These are phyloP conservation scores for Onygenales sp. DNA, from an alignment of 2,329 filamentous ascomycete species.

Conservation along the genomic window DNA sequence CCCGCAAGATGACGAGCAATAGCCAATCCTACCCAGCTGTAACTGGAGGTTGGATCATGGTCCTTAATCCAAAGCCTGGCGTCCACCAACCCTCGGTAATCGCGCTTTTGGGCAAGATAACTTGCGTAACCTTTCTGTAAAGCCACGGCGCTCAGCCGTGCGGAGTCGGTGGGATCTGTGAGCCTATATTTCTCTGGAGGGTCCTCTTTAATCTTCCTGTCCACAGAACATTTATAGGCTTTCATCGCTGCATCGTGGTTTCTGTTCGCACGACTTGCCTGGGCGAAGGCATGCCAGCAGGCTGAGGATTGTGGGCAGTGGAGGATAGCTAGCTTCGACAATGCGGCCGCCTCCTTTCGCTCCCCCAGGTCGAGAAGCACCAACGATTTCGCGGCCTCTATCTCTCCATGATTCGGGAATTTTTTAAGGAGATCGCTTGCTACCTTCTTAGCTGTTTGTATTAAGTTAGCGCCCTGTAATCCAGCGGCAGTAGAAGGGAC, in stretches of 20 bases:
- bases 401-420: slow-evolving; percentile 92
- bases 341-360: slow-evolving; percentile 83
- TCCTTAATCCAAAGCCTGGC: slow-evolving; percentile 46
- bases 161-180: slow-evolving; percentile 89
- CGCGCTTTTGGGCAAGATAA: slow-evolving; percentile 69
- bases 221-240: slow-evolving; percentile 89
- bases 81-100: slow-evolving; percentile 87
- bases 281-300: slow-evolving; percentile 97
- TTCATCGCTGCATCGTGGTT: slow-evolving; percentile 99
- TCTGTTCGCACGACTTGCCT: slow-evolving; percentile 87
- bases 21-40: slow-evolving; percentile 96
- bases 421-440: slow-evolving; percentile 96
- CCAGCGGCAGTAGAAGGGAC: not conserved
- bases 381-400: slow-evolving; percentile 96
- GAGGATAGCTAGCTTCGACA: slow-evolving; percentile 85
- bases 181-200: slow-evolving; percentile 37
- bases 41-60: slow-evolving; percentile 78
- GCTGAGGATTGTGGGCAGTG: slow-evolving; percentile 99
- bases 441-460: slow-evolving; percentile 65
- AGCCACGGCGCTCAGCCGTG: slow-evolving; percentile 63
- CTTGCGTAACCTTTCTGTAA: no score
- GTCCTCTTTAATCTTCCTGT: no score
- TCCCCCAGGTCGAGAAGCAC: slow-evolving; percentile 91
- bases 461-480: slow-evolving; percentile 16
- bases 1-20: slow-evolving; percentile 89